Evolutionary conservation across 2,329 filamentous ascomycete genomes (phyloP).

Genomic region (Xylaria digitata): DNA sequence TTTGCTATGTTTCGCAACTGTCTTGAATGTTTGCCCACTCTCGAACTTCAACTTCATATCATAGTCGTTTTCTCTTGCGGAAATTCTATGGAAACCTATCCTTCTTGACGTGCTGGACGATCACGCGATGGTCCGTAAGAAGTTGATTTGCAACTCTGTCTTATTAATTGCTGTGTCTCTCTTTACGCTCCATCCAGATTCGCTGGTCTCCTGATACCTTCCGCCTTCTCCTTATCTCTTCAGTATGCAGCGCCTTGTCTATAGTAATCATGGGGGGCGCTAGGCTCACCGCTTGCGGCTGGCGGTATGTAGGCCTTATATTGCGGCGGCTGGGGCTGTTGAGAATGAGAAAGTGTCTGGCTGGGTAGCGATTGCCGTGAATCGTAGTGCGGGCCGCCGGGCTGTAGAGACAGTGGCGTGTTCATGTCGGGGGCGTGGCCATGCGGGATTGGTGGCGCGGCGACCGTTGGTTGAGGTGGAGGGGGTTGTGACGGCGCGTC

Average conservation of each 20-base stretch:
- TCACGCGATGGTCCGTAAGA: not conserved
- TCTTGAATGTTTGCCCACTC: not conserved
- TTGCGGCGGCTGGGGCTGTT: conserved; percentile 55
- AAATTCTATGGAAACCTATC: not conserved
- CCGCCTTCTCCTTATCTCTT: not conserved
- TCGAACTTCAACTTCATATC: not conserved
- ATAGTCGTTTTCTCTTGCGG: not conserved
- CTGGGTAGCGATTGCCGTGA: conserved; percentile 63
- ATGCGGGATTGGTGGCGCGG: conserved; percentile 57
- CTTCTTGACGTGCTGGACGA: not conserved
- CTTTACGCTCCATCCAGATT: not conserved
- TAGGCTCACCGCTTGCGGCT: conserved; percentile 55
- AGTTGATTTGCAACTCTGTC: conserved; percentile 19
- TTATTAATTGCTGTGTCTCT: not conserved
- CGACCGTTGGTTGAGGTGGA: conserved; percentile 52
- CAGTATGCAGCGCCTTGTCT: conserved; percentile 55
- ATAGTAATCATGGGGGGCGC: conserved; percentile 68
- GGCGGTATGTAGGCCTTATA: conserved; percentile 72
- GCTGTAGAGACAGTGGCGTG: conserved; percentile 59
- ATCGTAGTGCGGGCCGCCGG: conserved; percentile 60
- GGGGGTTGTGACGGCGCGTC: conserved; percentile 47
- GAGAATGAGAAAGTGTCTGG: conserved; percentile 49
- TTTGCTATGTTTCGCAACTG: not conserved
- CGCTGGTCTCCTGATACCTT: not conserved
- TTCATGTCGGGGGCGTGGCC: conserved; percentile 50